Base-by-base conservation (phyloP, 108 stramenopile species). In the Conticribra weissflogii region DNA sequence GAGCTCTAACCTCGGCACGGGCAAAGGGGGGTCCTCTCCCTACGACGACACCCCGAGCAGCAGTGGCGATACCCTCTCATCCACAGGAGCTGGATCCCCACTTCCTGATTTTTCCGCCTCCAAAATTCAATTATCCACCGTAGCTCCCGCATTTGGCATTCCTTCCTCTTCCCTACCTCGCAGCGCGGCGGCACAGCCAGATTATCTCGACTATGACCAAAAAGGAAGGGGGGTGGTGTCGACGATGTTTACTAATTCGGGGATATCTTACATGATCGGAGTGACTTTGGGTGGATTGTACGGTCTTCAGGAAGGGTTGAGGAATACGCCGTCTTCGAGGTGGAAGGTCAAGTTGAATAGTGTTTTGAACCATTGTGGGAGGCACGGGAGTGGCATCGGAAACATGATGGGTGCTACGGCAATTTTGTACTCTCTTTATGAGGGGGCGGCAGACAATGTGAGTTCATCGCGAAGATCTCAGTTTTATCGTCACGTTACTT, bases 181-280 rank as follows among this genome's bases (percentile, higher is more conserved):
- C 55, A 30, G 45, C 1, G 21, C 65, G 58, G 29, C 54, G 3
- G 70, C 67, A 60, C 79, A 84, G 51, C 93, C 93, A 19, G 93
- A 94, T 59, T 94, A 94, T 69, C 68, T 94, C 56, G 93, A 94
- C 48, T 94, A 91, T 53, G 89, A 94, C 58, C 84, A 81, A 60
- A 88, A 90, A 64, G 93, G 89, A 54, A 81, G 93, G 8, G 93
- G 93, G 7, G 27, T 89, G 3, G 68, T 89, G 28, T 84, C 84
- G 8, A 94, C 89, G 66, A 91, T 91, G 88, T 94, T 91, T 74
- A 90, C 93, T 63, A 94, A 94, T 78, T 62, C 87, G 25, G 93
- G 93, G 1, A 66, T 88, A 23, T 79, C 85, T 52, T 94, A 94
- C 60, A 48, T 94, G 49, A 3, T 89, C 21, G 94, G 94, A n/a